Evolutionary conservation across 306 rosid genomes (phyloP), one percentile per base, ranked within the genome.

Genomic region (Acacia crassicarpa): DNA sequence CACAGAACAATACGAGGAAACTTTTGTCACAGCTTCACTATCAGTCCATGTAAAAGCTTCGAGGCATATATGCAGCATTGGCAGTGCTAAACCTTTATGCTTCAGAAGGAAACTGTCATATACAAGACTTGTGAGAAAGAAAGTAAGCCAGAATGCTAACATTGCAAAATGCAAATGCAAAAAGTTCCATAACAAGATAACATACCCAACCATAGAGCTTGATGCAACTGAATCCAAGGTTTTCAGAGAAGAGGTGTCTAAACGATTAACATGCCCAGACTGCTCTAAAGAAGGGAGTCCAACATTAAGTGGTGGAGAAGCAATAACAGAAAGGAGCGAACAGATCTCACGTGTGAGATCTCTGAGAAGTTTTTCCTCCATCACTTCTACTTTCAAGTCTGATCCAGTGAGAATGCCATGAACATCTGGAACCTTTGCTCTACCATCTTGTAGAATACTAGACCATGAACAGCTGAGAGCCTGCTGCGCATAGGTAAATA

Each of bases 131-230:
- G 33, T 80, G 48, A 83, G 78, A 11, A 78, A 67, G 59, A 38
- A 75, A 75, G 15, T 2, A 53, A 72, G 49, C 48, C 67, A 25
- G 30, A 76, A 78, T 80, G 74, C 58, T 27, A 0, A 63, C 45
- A 67, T 71, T 46, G 82, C 43, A 62, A 65, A 76, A 48, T 43
- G 76, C 8, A 41, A 51, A 83, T 76, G 43, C 80, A 82, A 77
- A 72, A 67, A 75, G 66, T 79, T 49, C 38, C 30, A 78, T n/a
- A 68, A 71, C 69, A 83, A 77, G 84, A 77, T 53, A 49, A 45
- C 98, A 74, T 93, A 96, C 98, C 97, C 93, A 87, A 92, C 94
- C 97, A 93, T 88, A 53, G 98, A 96, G 86, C 81, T 87, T 43
- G 92, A 87, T 63, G 88, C 81, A 72, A 88, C 88, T 61, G 91